Evolutionary conservation across 305 asterid species (phyloP).

Genomic region (Striga hermonthica): DNA sequence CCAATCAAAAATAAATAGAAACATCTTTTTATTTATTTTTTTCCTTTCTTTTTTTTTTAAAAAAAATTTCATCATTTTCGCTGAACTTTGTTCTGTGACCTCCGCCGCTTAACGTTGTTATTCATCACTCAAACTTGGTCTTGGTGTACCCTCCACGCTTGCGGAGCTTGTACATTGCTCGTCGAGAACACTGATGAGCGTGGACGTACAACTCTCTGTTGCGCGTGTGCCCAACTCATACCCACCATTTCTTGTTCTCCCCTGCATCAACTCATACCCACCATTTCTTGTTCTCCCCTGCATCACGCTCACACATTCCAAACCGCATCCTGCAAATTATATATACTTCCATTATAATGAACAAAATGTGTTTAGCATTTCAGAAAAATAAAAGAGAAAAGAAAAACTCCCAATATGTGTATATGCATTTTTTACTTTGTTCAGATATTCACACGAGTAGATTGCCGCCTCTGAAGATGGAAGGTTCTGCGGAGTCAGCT

Average conservation of each 20-base stretch:
- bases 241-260: conserved; percentile 27
- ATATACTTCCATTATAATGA: neutral
- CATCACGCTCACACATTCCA: conserved; percentile 40
- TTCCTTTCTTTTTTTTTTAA: too few species aligned
- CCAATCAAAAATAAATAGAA: too few species aligned
- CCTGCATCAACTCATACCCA: conserved; percentile 34
- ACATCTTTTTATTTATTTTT: too few species aligned
- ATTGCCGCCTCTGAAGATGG: conserved; percentile 37
- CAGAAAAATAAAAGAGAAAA: neutral
- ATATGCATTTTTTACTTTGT: conserved; percentile 33
- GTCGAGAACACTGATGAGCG: conserved; percentile 34
- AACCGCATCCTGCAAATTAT: conserved; percentile 34
- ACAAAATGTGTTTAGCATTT: neutral
- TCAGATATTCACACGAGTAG: conserved; percentile 37
- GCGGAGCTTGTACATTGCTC: conserved; percentile 33
- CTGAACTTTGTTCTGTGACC: conserved; percentile 16
- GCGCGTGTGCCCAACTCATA: conserved; percentile 25
- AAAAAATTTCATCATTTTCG: too few species aligned
- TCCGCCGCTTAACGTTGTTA: conserved; percentile 34
- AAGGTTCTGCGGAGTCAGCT: conserved; percentile 35
- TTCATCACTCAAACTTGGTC: conserved; percentile 3
- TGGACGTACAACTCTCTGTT: conserved; percentile 31
- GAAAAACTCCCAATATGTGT: neutral
- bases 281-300: conserved; percentile 33
- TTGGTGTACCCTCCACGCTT: conserved; percentile 24